Conservation (phyloP, 2,329 filamentous ascomycete species). For the Fusarium sp. region DNA sequence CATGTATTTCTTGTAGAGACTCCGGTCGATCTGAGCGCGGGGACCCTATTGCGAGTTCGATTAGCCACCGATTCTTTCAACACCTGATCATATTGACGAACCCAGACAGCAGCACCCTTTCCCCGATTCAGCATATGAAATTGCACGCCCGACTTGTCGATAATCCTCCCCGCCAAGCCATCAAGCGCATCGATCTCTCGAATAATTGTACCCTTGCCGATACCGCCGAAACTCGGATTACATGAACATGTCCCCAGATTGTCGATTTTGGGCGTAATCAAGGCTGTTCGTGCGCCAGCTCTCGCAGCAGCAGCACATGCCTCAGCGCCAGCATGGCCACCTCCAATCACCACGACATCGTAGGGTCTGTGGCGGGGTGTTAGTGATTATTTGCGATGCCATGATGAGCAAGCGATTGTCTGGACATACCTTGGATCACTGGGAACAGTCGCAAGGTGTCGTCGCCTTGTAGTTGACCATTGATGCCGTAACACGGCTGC, state of each 20-base stretch:
- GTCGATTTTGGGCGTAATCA: conserved; percentile 87
- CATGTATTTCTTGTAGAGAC: conserved; percentile 92
- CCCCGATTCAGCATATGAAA: conserved; percentile 88
- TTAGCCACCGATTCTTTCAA: neutral
- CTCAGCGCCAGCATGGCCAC: conserved; percentile 95
- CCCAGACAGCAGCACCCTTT: conserved; percentile 96
- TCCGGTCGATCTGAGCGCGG: conserved; percentile 92
- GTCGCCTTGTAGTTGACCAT: conserved; percentile 24
- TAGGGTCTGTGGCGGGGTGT: conserved; percentile 65
- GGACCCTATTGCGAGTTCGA: conserved; percentile 68
- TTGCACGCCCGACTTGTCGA: conserved; percentile 95
- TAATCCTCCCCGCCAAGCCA: conserved; percentile 85
- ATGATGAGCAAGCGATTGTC: neutral
- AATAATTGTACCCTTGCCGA: conserved; percentile 96
- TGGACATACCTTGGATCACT: conserved; percentile 44
- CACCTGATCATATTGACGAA: conserved; percentile 43
- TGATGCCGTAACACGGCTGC: conserved; percentile 31
- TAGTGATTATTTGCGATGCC: conserved; percentile 1
- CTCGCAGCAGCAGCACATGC: conserved; percentile 91
- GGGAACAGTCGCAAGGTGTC: conserved; percentile 48
- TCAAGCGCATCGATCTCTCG: conserved; percentile 96
- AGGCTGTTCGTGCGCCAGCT: conserved; percentile 85
- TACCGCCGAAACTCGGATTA: conserved; percentile 97
- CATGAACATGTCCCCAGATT: conserved; percentile 96
- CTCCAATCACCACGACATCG: conserved; percentile 95